Conservation (phyloP, 1,284 basidiomycete species). For the Cryptococcus deneoformans region DNA sequence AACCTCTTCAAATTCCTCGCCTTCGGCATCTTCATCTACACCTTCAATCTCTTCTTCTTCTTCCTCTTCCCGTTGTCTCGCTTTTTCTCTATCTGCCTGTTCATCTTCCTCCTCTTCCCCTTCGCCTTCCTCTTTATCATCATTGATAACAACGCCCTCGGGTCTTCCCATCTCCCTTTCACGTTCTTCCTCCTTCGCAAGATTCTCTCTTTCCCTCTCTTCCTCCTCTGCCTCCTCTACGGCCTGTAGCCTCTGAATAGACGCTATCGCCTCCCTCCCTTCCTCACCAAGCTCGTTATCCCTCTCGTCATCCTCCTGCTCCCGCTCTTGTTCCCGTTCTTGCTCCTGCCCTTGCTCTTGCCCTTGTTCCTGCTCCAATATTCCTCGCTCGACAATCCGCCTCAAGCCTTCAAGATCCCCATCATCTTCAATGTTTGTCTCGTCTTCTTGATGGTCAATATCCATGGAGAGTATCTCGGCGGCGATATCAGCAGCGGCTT, state of each 20-base stretch:
- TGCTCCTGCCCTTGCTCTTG: background rate
- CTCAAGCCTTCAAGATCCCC: background rate
- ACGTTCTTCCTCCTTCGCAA: no score
- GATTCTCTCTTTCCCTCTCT: no score
- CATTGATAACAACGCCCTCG: no score
- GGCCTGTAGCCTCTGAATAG: background rate
- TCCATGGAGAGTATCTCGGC: background rate
- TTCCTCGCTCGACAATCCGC: background rate
- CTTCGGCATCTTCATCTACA: background rate
- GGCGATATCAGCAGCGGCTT: background rate
- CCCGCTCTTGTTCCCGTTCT: background rate
- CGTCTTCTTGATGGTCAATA: background rate
- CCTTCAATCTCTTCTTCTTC: background rate
- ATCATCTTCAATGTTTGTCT: background rate
- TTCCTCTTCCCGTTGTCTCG: no score
- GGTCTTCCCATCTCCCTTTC: no score
- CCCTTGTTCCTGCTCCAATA: background rate
- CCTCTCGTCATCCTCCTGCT: background rate
- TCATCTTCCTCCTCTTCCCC: no score
- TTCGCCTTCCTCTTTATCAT: no score
- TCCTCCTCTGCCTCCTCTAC: no score
- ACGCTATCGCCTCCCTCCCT: background rate
- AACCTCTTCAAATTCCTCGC: background rate
- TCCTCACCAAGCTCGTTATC: constrained; percentile 1
- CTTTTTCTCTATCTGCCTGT: no score